Evolutionary conservation across 179 eudicot species (phyloP).

Genomic region (Actinidia arguta): DNA sequence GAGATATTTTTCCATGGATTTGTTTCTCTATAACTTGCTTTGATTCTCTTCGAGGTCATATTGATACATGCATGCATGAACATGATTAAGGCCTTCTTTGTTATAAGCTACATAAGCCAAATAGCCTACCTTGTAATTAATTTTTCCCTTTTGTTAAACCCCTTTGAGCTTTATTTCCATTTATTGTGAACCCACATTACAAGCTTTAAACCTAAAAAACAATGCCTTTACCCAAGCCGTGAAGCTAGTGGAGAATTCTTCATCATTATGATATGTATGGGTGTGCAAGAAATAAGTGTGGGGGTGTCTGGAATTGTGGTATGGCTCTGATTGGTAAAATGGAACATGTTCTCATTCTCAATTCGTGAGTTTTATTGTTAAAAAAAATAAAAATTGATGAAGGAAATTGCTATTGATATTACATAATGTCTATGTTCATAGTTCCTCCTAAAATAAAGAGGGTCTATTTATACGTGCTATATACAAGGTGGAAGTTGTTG

Average conservation of each 20-base stretch:
- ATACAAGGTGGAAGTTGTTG: neutral
- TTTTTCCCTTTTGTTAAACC: neutral
- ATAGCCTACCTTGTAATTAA: slow-evolving; percentile 13
- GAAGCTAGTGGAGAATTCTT: slow-evolving; percentile 5
- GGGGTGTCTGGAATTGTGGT: slow-evolving; percentile 7
- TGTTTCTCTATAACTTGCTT: slow-evolving; percentile 11
- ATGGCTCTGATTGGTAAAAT: slow-evolving; percentile 1
- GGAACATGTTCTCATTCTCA: slow-evolving; percentile 18
- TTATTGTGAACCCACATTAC: neutral
- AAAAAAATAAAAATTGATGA: slow-evolving; percentile 8
- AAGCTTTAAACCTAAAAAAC: neutral
- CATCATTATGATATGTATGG: slow-evolving; percentile 17
- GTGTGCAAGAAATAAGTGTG: slow-evolving; percentile 17
- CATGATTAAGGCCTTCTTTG: slow-evolving; percentile 12
- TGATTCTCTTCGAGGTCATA: slow-evolving; percentile 8
- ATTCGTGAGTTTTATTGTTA: slow-evolving; percentile 10
- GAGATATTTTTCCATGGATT: neutral
- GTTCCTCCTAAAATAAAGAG: neutral
- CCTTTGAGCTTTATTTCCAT: too few species aligned
- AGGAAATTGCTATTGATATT: neutral
- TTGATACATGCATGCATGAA: slow-evolving; percentile 12
- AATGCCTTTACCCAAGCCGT: neutral
- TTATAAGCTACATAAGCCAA: slow-evolving; percentile 13
- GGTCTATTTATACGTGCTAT: neutral
- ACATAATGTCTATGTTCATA: neutral